Evolutionary conservation across 495 filamentous ascomycete genomes (phyloP), one percentile per base, ranked within the genome.

Genomic region (Penicillium parvum): DNA sequence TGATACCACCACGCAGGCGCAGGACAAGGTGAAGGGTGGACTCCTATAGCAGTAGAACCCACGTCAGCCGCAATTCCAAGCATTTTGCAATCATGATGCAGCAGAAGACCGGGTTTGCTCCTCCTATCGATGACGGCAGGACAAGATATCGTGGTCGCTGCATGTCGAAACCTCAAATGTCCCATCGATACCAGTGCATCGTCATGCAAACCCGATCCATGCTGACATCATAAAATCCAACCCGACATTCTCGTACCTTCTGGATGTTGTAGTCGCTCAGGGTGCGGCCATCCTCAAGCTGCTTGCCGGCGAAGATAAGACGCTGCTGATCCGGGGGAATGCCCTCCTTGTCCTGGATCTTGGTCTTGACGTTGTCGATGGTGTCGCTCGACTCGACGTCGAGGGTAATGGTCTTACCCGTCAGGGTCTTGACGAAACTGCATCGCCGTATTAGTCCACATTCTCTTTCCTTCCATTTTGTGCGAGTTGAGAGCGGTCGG

Each of bases 181-280:
- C 36, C 17, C 30, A 4, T 37, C 37, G 18, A 50, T 50, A 35
- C 36, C 18, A 32, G n/a, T 21, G 11, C 17, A 6, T 21, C 29
- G 34, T 30, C 30, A 40, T 37, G 33, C 28, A 30, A 30, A 15
- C 28, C 28, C 26, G 34, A 26, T 44, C 32, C 39, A 45, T 34
- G 15, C 16, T 36, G 26, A 46, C 49, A 52, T 17, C 18, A 36
- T 35, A 23, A 11, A 39, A 12, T 25, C 17, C 29, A 44, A 25
- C 41, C 28, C 16, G 25, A 40, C n/a, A 43, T 17, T 35, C 28
- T 48, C 81, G 65, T 75, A 91, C 88, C 85, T 98, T 98, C 80
- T 98, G 92, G 75, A 98, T 98, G 79, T 98, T 98, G 84, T 98
- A 98, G 75, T 98, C 92, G 64, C 84, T 90, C 55, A 98, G 81